Base-by-base conservation (phyloP, 2,329 filamentous ascomycete species). In the Akanthomyces lecanii region DNA sequence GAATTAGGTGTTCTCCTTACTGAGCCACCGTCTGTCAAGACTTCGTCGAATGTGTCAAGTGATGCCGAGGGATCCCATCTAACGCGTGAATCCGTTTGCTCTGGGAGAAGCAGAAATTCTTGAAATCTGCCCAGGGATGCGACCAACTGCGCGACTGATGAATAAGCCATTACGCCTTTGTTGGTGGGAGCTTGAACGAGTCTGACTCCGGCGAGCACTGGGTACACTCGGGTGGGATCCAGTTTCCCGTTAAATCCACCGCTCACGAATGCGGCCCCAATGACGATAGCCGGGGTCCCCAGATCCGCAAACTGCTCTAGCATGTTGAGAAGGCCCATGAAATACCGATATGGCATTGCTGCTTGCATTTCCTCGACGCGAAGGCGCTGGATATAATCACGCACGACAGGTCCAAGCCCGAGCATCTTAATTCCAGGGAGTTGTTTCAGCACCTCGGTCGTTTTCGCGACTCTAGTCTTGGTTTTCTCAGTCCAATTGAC, bases 341-440 rank as follows among this genome's bases (percentile, higher is more conserved):
- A 51, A 6, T 33, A 5, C 2, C 57, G 57, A 40, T 52, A 60
- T 1, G 3, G 14, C 25, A 33, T 42, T 1, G 57, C 52, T 16
- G 12, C 11, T 11, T 44, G 36, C 30, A 60, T 52, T 11, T 60
- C 57, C 7, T 40, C 16, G 2, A 50, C 18, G 5, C 54, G 54
- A 45, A 53, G 45, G 11, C 21, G 14, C 4, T 63, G 53, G 5
- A 63, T 42, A 5, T 59, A 14, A 1, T 51, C 21, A 1, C 23
- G 10, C 25, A 50, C 33, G 6, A n/a, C 38, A 3, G 52, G 47
- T 18, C 53, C 54, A 5, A 63, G 61, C 0, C 61, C 61, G 12
- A 63, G 11, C 47, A 59, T 48, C 18, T 63, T 63, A 11, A 63
- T 63, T 5, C 21, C 33, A 4, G 54, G 47, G 7, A 63, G 44